Evolutionary conservation across 371 early-diverging fungal species (phyloP), one percentile per base, ranked within the genome.

Genomic region (Capniomyces stellatus): DNA sequence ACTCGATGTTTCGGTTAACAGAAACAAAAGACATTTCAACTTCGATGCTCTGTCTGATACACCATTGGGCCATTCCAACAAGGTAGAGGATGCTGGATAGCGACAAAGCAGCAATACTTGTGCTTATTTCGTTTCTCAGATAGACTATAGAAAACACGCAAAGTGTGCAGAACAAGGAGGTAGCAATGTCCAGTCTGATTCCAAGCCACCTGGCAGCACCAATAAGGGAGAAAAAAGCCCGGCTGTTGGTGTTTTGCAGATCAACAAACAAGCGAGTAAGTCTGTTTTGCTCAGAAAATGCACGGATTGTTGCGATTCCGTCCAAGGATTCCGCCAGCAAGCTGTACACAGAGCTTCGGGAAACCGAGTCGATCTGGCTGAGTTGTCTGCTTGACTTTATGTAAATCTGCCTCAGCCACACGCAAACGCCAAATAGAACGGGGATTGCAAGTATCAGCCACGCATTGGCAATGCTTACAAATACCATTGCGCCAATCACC

Each of bases 301-400:
- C 64, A 29, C 73, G 67, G 15, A 73, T 59, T 2, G 71, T 70
- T 3, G 71, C 60, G 25, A 73, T 56, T 15, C 79, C 79, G 22
- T 63, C 63, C 43, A 69, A 28, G 1, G 77, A 75, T 53, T 82
- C 82, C 13, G 69, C 63, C 22, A 82, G 65, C 22, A 69, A 65
- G 6, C 79, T 57, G 49, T 76, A 81, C 40, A 82, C 69, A 3
- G 83, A 82, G 1, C 67, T 64, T 1, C 75, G 70, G 0, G 75
- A 61, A 19, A 76, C 60, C 24, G 75, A 70, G 58, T 83, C 80
- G 40, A 83, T 63, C 15, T 82, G 75, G 67, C 82, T 82, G 50
- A 82, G 64, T 51, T 81, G 76, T 8, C 83, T 74, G 15, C 72
- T 71, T 15, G 73, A 56, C 30, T 46, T 53, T 57, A 79, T 63